phyloP scores from a whole-genome alignment of 495 filamentous ascomycete genomes.

The Evansstolkia leycettana region DNA sequence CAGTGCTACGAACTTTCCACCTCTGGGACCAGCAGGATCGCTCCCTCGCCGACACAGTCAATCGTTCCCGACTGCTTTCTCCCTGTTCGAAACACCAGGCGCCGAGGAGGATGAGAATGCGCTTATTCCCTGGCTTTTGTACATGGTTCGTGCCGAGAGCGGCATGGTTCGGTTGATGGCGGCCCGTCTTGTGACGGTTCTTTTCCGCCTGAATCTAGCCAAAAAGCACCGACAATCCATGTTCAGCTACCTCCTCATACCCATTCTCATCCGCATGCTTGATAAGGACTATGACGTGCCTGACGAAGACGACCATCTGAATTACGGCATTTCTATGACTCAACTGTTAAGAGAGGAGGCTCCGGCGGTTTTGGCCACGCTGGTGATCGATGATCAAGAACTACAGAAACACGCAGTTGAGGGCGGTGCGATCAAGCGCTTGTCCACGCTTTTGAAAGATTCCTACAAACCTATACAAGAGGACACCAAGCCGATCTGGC shows the following conservation, averaged over 20 bases:
- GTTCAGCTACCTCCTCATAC: slow-evolving; percentile 57
- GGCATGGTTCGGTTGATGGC: slow-evolving; percentile 64
- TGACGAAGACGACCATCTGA: slow-evolving; percentile 26
- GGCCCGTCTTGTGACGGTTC: slow-evolving; percentile 62
- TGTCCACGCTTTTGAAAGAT: slow-evolving; percentile 68
- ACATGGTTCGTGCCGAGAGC: slow-evolving; percentile 47
- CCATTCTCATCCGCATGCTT: slow-evolving; percentile 59
- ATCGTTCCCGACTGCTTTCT: slow-evolving; percentile 23
- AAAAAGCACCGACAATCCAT: slow-evolving; percentile 47
- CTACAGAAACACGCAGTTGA: slow-evolving; percentile 78
- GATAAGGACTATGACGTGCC: slow-evolving; percentile 38
- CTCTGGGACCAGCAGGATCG: slow-evolving; percentile 35
- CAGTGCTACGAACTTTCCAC: slow-evolving; percentile 41
- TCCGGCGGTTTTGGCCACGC: slow-evolving; percentile 59
- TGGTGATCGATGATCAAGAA: slow-evolving; percentile 62
- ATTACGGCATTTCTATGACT: slow-evolving; percentile 23
- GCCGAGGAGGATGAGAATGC: slow-evolving; percentile 62
- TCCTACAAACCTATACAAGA: slow-evolving; percentile 39
- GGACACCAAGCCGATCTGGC: slow-evolving; percentile 26
- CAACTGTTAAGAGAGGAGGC: slow-evolving; percentile 52
- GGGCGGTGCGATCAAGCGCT: slow-evolving; percentile 56
- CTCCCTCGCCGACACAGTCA: slow-evolving; percentile 32
- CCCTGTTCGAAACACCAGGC: slow-evolving; percentile 22
- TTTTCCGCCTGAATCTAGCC: slow-evolving; percentile 58
- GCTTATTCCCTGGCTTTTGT: slow-evolving; percentile 73